phyloP scores from a whole-genome alignment of 2,329 filamentous ascomycete species.

The Xylaria sp. region DNA sequence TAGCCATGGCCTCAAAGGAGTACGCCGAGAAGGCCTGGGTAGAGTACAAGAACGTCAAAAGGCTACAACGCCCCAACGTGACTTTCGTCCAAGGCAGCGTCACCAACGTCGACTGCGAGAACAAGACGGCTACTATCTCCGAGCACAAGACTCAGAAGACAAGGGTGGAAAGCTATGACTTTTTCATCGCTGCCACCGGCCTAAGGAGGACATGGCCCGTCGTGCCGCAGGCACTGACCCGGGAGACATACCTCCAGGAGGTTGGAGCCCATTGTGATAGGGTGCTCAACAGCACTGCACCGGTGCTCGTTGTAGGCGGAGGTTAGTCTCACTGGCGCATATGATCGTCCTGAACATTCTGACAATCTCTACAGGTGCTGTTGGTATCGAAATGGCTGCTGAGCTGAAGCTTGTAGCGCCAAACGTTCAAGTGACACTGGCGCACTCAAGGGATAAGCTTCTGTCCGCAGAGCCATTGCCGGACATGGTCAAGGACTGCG shows the following conservation, averaged over 20 bases:
- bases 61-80: conserved; percentile 67
- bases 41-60: conserved; percentile 69
- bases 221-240: conserved; percentile 69
- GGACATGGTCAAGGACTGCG: conserved; percentile 69
- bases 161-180: conserved; percentile 67
- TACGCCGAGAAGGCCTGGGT: conserved; percentile 74
- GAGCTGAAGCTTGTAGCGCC: conserved; percentile 75
- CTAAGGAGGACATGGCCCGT: conserved; percentile 73
- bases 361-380: conserved; percentile 56
- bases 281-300: conserved; percentile 57
- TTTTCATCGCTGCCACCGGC: conserved; percentile 74
- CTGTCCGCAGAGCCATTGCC: conserved; percentile 76
- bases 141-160: conserved; percentile 52
- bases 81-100: conserved; percentile 70
- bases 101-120: conserved; percentile 61
- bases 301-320: conserved; percentile 76
- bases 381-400: conserved; percentile 81
- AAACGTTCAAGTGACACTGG: conserved; percentile 68
- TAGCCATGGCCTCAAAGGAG: conserved; percentile 68
- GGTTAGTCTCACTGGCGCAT: conserved; percentile 46
- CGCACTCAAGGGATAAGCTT: conserved; percentile 73
- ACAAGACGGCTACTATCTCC: conserved; percentile 64
- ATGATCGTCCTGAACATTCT: background rate
- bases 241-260: conserved; percentile 68
- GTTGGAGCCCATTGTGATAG: conserved; percentile 62